A percentile compares a stretch with the other conserved stretches of the same genome.
Evolutionary conservation across 352 stramenopile species (phyloP).

Genomic region (Blastocystis sp.): DNA sequence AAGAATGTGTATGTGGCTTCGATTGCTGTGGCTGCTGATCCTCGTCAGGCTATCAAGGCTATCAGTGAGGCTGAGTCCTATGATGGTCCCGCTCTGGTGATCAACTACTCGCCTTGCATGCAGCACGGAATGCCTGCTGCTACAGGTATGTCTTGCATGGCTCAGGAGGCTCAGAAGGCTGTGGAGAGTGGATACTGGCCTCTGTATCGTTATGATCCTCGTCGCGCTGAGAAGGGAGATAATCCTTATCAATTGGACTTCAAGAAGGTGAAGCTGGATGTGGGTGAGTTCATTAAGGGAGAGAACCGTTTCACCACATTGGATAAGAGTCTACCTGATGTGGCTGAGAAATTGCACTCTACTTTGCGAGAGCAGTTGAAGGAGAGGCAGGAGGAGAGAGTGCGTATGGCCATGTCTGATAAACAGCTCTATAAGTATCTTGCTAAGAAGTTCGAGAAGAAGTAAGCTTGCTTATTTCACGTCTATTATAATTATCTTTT

Average conservation of each 20-base stretch:
- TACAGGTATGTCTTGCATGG: conserved; percentile 34
- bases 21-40: conserved; percentile 39
- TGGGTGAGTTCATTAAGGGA: conserved; percentile 8
- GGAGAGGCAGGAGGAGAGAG: conserved; percentile 47
- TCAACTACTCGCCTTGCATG: conserved; percentile 33
- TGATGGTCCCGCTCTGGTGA: conserved; percentile 38
- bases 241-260: conserved; percentile 50
- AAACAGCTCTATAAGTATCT: conserved; percentile 55
- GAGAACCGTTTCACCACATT: conserved; percentile 31
- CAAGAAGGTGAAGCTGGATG: conserved; percentile 52
- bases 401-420: conserved; percentile 56
- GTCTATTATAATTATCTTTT: background rate
- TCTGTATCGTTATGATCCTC: no score
- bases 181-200: no score
- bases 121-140: conserved; percentile 38
- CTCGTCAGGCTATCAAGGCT: conserved; percentile 34
- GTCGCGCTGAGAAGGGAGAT: no score
- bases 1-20: conserved; percentile 56
- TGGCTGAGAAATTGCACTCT: background rate
- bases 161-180: conserved; percentile 19
- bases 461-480: conserved; percentile 30
- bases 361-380: background rate
- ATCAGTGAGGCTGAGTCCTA: conserved; percentile 37
- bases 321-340: conserved; percentile 30
- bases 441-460: conserved; percentile 53